A percentile compares a stretch with the other conserved stretches of the same genome.
Evolutionary conservation across 2,329 filamentous ascomycete species (phyloP).

Genomic region (Coniochaeta sp.): DNA sequence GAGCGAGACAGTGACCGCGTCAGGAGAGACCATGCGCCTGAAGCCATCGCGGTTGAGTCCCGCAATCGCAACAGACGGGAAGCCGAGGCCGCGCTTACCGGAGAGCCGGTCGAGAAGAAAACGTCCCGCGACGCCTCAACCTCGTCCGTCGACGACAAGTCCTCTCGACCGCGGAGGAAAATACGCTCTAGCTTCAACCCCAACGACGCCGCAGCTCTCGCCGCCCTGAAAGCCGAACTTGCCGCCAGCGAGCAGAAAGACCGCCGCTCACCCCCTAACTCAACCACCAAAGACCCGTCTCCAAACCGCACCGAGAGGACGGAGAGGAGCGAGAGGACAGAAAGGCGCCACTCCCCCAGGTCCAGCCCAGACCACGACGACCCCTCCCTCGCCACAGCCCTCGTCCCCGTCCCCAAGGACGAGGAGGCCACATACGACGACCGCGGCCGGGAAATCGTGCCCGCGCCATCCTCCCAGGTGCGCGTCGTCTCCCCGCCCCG

Average conservation of each 20-base stretch:
- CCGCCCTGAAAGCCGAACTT: constrained; percentile 43
- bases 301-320: neutral
- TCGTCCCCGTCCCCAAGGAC: constrained; percentile 11
- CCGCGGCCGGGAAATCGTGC: constrained; percentile 33
- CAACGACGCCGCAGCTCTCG: constrained; percentile 43
- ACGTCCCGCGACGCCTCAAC: constrained; percentile 24
- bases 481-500: constrained; percentile 68
- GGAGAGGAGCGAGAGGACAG: constrained; percentile 2
- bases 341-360: neutral
- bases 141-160: neutral
- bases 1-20: constrained; percentile 8
- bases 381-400: constrained; percentile 6
- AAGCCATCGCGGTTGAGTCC: constrained; percentile 10
- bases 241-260: constrained; percentile 28
- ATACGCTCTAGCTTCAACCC: constrained; percentile 41
- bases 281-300: neutral
- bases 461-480: constrained; percentile 37
- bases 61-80: constrained; percentile 24
- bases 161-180: constrained; percentile 11
- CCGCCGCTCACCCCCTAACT: constrained; percentile 1
- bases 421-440: constrained; percentile 21
- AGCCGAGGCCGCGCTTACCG: constrained; percentile 28
- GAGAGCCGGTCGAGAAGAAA: constrained; percentile 23
- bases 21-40: constrained; percentile 10
- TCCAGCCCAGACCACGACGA: neutral